phyloP scores from a whole-genome alignment of 306 rosid genomes.

The Lithocarpus polystachyus region DNA sequence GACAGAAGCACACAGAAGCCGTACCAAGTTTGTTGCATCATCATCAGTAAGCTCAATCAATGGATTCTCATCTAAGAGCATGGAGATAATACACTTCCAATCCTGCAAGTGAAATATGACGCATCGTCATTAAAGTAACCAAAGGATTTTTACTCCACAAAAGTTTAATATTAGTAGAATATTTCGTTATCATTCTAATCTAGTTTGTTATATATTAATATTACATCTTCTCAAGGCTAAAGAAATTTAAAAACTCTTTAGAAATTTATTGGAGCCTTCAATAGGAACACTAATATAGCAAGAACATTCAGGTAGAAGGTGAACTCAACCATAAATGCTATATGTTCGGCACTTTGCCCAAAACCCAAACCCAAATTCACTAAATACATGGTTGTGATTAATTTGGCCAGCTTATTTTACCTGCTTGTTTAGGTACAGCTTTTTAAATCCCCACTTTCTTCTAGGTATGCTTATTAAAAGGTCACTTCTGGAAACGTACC shows the following conservation, averaged over 20 bases:
- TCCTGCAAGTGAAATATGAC: slow-evolving; percentile 60
- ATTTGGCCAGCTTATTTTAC: no score
- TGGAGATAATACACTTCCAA: slow-evolving; percentile 88
- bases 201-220: background rate
- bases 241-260: background rate
- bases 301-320: background rate
- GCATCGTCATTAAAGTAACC: slow-evolving; percentile 20
- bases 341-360: background rate
- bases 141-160: slow-evolving; percentile 17
- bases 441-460: no score
- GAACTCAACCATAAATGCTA: background rate
- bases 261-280: background rate
- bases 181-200: background rate
- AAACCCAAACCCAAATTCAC: background rate
- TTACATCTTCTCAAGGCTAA: background rate
- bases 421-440: no score
- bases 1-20: slow-evolving; percentile 87
- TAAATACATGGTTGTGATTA: no score
- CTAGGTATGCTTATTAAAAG: no score
- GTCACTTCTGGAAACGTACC: no score
- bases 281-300: background rate
- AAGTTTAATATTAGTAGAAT: background rate
- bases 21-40: slow-evolving; percentile 91
- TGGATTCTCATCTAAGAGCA: slow-evolving; percentile 85
- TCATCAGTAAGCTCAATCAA: slow-evolving; percentile 72